Evolutionary conservation across 495 filamentous ascomycete species (phyloP).

Genomic region (Usnea hakonensis): DNA sequence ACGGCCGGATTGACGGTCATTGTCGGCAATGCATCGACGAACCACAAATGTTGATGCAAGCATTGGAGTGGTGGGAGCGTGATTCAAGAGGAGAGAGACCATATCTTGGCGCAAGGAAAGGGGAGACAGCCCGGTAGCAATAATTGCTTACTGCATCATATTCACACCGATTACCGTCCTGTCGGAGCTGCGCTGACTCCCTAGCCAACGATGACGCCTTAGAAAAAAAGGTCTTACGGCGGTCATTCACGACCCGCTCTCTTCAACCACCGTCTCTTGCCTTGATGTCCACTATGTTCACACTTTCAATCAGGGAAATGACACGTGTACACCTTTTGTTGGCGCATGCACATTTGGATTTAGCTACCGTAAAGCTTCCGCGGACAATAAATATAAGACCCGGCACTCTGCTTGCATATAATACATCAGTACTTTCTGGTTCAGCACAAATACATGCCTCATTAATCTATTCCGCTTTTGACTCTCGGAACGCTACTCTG

Average conservation of each 20-base stretch:
- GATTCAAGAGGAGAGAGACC: not conserved
- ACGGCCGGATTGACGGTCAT: conserved; percentile 71
- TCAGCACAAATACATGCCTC: too few relatives aligned
- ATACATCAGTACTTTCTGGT: too few relatives aligned
- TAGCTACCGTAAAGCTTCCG: too few relatives aligned
- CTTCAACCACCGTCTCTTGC: not conserved
- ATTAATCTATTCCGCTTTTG: too few relatives aligned
- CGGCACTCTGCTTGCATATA: too few relatives aligned
- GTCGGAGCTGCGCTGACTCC: not conserved
- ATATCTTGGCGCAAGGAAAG: not conserved
- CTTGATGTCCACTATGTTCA: not conserved
- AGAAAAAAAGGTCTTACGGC: not conserved
- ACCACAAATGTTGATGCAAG: not conserved
- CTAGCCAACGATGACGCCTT: not conserved
- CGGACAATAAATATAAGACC: too few relatives aligned
- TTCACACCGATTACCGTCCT: not conserved
- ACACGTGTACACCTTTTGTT: too few relatives aligned
- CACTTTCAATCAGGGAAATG: too few relatives aligned
- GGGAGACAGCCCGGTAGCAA: not conserved
- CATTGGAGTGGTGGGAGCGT: not conserved
- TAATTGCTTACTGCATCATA: not conserved
- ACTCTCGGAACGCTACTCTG: too few relatives aligned
- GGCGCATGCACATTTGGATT: too few relatives aligned
- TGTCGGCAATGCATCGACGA: conserved; percentile 56
- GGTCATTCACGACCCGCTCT: not conserved